Evolutionary conservation across 768 basidiomycete genomes (phyloP), one percentile per base, ranked within the genome.

Genomic region (Rhizopogon vulgaris): DNA sequence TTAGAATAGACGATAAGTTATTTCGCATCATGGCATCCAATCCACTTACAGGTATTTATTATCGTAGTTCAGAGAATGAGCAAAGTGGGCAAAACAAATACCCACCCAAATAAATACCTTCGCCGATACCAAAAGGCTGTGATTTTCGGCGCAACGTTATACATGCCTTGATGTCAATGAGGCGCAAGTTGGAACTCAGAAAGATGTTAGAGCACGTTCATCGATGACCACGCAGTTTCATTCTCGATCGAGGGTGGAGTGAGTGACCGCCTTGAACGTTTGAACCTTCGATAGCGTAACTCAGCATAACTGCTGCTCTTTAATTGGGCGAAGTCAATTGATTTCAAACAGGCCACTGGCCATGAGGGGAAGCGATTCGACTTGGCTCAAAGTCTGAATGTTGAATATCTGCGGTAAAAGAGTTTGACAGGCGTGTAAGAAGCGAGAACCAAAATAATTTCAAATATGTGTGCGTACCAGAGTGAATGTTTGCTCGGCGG

Each of bases 31-130:
- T 30, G 42, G 10, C 22, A 43, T 30, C 58, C 58, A 58, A 48
- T 58, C 49, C 11, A 22, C 28, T 6, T 15, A 14, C 6, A 32
- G 18, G 15, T n/a, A 48, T 58, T 58, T 50, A 24, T 42, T 17
- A n/a, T 34, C 18, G 4, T 28, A n/a, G n/a, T 12, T 10, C 25
- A 22, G 28, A 42, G 17, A 30, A 10, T 17, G 22, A 22, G 22
- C 22, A 22, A 22, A 22, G 4, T 9, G n/a, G 40, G 18, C 14
- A 34, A 51, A 42, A 25, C 24, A 15, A n/a, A 34, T 43, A 43
- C 4, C n/a, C 28, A 28, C 22, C 28, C 28, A 28, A n/a, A 28
- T 17, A 11, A n/a, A 46, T 42, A 27, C 28, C 47, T 24, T 24
- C n/a, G 11, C n/a, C 47, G 18, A 10, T 37, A 1, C 15, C 15